These are phyloP conservation scores for Chaetomiaceae sp. DNA, from an alignment of 2,329 filamentous ascomycete species.

Conservation along the genomic window DNA sequence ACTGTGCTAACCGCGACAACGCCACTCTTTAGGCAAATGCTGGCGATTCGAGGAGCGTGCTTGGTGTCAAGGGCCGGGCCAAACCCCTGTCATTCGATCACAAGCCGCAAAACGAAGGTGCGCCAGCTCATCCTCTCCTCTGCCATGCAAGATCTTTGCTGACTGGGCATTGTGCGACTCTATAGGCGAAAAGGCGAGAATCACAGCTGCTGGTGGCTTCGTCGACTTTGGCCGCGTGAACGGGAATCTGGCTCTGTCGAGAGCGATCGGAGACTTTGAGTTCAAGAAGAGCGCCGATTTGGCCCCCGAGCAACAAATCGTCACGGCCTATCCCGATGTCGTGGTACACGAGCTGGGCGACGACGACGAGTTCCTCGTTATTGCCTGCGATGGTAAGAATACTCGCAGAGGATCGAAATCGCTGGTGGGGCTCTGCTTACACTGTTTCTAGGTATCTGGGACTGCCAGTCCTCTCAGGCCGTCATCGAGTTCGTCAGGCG, in stretches of 20 bases:
- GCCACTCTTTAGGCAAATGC: conserved; percentile 75
- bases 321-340: conserved; percentile 94
- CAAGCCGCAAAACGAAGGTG: conserved; percentile 97
- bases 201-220: conserved; percentile 91
- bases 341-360: conserved; percentile 84
- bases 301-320: conserved; percentile 96
- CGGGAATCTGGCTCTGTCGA: conserved; percentile 91
- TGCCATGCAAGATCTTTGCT: conserved; percentile 11
- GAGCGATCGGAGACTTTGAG: conserved; percentile 97
- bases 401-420: background rate
- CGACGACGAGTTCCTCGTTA: conserved; percentile 92
- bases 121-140: conserved; percentile 23
- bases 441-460: conserved; percentile 78
- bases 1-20: conserved; percentile 18
- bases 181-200: conserved; percentile 88
- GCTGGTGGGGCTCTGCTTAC: background rate
- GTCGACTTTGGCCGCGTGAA: conserved; percentile 99
- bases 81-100: conserved; percentile 99
- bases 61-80: conserved; percentile 93
- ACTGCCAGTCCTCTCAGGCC: conserved; percentile 96
- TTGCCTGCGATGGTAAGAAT: conserved; percentile 82
- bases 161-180: conserved; percentile 11
- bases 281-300: conserved; percentile 99
- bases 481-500: conserved; percentile 95
- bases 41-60: conserved; percentile 89